A percentile compares a stretch with the other conserved stretches of the same genome.
Evolutionary conservation across 2,329 filamentous ascomycete species (phyloP).

Genomic region (Hysterium pulicare): DNA sequence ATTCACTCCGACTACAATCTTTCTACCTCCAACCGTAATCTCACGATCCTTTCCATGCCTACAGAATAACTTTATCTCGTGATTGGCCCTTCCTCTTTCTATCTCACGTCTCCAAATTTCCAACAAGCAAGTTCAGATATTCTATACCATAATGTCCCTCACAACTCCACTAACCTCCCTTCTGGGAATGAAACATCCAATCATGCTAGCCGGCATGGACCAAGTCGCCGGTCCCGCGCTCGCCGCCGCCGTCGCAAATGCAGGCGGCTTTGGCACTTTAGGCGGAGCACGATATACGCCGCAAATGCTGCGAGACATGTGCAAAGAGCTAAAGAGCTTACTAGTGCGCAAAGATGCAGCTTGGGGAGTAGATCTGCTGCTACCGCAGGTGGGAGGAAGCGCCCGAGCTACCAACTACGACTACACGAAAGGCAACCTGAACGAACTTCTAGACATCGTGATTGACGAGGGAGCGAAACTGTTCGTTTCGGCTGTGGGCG

Average conservation of each 20-base stretch:
- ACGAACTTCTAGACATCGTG: constrained; percentile 30
- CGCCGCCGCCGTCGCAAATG: constrained; percentile 23
- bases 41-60: no score
- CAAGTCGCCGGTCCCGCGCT: constrained; percentile 20
- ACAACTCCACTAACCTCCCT: constrained; percentile 19
- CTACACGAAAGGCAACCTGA: constrained; percentile 30
- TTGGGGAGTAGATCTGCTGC: constrained; percentile 35
- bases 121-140: no score
- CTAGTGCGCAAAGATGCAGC: constrained; percentile 25
- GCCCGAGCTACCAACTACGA: constrained; percentile 35
- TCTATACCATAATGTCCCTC: constrained; percentile 12
- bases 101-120: no score
- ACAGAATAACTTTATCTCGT: no score
- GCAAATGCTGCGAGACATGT: constrained; percentile 24
- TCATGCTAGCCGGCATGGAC: constrained; percentile 28
- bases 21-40: no score
- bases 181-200: constrained; percentile 21
- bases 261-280: constrained; percentile 23
- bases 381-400: constrained; percentile 32
- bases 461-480: constrained; percentile 32
- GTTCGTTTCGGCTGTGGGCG: constrained; percentile 35
- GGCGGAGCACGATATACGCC: constrained; percentile 24
- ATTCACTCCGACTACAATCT: no score
- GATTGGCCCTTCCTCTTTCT: no score
- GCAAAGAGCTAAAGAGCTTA: constrained; percentile 23